Evolutionary conservation across 352 stramenopile species (phyloP), one percentile per base, ranked within the genome.

Genomic region (Aphanomyces euteiches): DNA sequence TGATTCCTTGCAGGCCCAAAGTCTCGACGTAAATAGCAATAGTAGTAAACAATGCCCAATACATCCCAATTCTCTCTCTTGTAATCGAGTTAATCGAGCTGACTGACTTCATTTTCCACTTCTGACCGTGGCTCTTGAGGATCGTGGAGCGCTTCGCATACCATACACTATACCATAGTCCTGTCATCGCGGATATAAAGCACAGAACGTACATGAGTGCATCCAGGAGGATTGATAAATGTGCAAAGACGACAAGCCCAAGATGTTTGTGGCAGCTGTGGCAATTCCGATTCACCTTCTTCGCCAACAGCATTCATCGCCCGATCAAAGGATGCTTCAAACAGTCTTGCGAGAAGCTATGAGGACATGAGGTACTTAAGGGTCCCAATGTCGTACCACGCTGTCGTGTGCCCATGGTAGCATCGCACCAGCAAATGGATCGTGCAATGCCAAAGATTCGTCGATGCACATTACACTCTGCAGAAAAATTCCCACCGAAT

Each of bases 401-500:
- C 15, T 75, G 73, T 60, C 65, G 71, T 38, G 67, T 61, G 37
- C 19, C 79, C 77, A 70, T 74, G 74, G 28, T 34, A 70, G 67
- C 69, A 7, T 66, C 60, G 10, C 66, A 75, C 8, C 78, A 50
- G 65, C 17, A 61, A 66, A 78, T 68, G 61, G 47, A 45, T 87
- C 76, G 2, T 77, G 76, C 41, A 76, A 66, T 45, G 78, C 73
- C 19, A 15, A 66, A n/a, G 77, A 72, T 47, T 48, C 43, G 56
- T 94, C 82, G 4, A 94, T 81, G 66, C 89, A 88, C 64, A 98
- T 81, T 47, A 92, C 95, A 7, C 80, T 95, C 73, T 98, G 90
- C 12, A 99, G 76, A 73, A 99, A 99, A 65, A 99, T 98, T 37
- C 86, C 91, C 12, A 93, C 93, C 7, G 89, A 98, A 77, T 99